Percentiles rank a stretch among this genome's conserved stretches.
These are phyloP conservation scores for Petrea volubilis DNA, from an alignment of 257 asterid genomes.

Conservation along the genomic window DNA sequence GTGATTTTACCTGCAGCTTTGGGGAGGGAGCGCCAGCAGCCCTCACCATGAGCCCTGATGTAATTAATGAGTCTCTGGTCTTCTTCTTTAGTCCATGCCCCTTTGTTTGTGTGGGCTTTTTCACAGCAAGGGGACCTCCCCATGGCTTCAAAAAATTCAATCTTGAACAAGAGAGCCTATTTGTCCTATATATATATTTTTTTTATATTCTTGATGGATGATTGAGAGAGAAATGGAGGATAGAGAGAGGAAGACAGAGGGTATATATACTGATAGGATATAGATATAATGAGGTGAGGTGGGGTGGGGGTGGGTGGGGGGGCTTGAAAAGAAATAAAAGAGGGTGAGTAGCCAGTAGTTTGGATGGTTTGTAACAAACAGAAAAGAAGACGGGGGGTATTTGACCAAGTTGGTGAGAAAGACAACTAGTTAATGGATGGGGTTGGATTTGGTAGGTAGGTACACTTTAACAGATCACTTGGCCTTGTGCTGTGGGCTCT, in stretches of 20 bases:
- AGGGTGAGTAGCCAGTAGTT: conserved; percentile 34
- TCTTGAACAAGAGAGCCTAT: neutral
- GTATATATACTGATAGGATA: neutral
- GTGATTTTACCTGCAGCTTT: conserved; percentile 77
- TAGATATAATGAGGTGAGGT: conserved; percentile 1
- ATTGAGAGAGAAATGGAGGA: conserved; percentile 10
- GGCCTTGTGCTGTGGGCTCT: conserved; percentile 46
- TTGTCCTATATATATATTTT: neutral
- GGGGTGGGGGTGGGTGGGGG: conserved; percentile 22
- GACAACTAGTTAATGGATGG: conserved; percentile 58
- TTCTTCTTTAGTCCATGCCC: conserved; percentile 98
- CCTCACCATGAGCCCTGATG: conserved; percentile 88
- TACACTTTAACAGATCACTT: conserved; percentile 57
- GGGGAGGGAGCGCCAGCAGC: conserved; percentile 99
- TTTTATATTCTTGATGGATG: neutral
- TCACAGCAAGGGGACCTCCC: conserved; percentile 99
- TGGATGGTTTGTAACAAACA: conserved; percentile 15
- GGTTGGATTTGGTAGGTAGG: conserved; percentile 90
- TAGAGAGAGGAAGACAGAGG: neutral
- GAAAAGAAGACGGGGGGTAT: conserved; percentile 7
- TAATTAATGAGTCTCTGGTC: conserved; percentile 78
- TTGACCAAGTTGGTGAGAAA: conserved; percentile 76
- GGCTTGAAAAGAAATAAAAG: conserved; percentile 25
- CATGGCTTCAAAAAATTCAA: conserved; percentile 37
- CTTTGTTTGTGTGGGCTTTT: conserved; percentile 92